Evolutionary conservation across 2,329 filamentous ascomycete genomes (phyloP).

Genomic region (Exophiala alcalophila): DNA sequence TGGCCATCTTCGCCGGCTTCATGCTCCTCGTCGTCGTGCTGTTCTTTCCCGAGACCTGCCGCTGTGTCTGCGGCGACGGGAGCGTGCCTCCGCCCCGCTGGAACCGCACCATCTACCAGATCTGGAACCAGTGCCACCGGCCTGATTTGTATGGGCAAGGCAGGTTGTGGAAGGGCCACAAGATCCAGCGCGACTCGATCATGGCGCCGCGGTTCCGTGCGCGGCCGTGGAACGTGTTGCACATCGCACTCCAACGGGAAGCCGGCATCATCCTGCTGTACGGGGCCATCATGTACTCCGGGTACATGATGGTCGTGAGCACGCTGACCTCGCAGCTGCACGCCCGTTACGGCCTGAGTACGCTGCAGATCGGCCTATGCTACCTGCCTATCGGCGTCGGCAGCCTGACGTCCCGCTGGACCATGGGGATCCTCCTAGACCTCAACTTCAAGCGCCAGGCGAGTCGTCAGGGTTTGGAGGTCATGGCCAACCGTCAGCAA

Average conservation of each 20-base stretch:
- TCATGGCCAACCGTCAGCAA: constrained; percentile 31
- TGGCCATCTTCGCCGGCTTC: constrained; percentile 44
- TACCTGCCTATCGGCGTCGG: constrained; percentile 45
- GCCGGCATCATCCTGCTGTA: constrained; percentile 39
- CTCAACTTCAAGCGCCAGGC: constrained; percentile 39
- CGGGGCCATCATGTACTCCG: constrained; percentile 40
- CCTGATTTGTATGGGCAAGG: constrained; percentile 52
- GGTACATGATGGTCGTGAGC: constrained; percentile 44
- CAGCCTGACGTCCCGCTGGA: constrained; percentile 41
- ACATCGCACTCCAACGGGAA: constrained; percentile 32
- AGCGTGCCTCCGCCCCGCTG: constrained; percentile 22
- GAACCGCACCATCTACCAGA: background rate
- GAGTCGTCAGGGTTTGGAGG: constrained; percentile 44
- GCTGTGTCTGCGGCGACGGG: constrained; percentile 37
- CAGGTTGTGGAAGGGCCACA: constrained; percentile 50
- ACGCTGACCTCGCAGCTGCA: constrained; percentile 39
- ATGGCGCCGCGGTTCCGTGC: background rate
- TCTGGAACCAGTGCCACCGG: too few relatives aligned
- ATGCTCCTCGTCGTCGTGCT: constrained; percentile 26
- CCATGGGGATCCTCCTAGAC: constrained; percentile 35
- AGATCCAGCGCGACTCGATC: background rate
- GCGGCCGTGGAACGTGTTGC: background rate
- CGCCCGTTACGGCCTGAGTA: constrained; percentile 39
- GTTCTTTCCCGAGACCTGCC: constrained; percentile 36
- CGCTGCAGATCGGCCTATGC: constrained; percentile 43